Evolutionary conservation across 148 eudicot species (phyloP).

Genomic region (Spergularia marina): DNA sequence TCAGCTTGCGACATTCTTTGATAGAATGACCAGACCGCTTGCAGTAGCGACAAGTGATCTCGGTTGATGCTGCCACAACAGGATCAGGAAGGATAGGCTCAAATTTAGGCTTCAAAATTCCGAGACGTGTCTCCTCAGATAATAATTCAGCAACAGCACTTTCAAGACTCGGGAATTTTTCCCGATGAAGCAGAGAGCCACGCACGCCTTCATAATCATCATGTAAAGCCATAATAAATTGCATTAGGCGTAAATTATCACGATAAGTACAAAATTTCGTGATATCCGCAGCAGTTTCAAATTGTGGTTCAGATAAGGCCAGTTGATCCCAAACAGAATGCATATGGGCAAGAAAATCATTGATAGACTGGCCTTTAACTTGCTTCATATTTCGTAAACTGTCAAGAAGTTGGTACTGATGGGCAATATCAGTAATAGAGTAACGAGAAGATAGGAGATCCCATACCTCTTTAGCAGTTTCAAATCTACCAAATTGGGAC

Average conservation of each 20-base stretch:
- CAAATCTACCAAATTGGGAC: conserved; percentile 11
- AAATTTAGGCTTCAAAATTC: neutral
- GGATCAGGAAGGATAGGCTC: neutral
- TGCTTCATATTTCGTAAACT: conserved; percentile 4
- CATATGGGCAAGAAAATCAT: conserved; percentile 7
- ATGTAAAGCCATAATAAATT: conserved; percentile 9
- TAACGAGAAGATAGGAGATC: neutral
- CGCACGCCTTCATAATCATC: neutral
- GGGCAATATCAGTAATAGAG: conserved; percentile 10
- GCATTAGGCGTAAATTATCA: neutral
- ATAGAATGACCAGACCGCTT: conserved; percentile 9
- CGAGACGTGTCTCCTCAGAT: conserved; percentile 6
- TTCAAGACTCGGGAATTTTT: neutral
- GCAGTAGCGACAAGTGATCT: neutral
- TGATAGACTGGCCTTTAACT: neutral
- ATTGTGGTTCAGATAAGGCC: neutral
- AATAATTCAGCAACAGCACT: neutral
- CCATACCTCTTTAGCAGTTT: conserved; percentile 12
- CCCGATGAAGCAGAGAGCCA: conserved; percentile 7
- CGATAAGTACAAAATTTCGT: neutral
- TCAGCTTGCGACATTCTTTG: neutral
- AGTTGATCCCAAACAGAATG: conserved; percentile 1
- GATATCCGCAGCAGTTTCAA: neutral
- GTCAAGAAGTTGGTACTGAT: conserved; percentile 10
- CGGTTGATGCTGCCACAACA: neutral